A percentile compares a stretch with the other conserved stretches of the same genome.
Evolutionary conservation across 2,329 filamentous ascomycete genomes (phyloP).

Genomic region (Bipolaris gigantea): DNA sequence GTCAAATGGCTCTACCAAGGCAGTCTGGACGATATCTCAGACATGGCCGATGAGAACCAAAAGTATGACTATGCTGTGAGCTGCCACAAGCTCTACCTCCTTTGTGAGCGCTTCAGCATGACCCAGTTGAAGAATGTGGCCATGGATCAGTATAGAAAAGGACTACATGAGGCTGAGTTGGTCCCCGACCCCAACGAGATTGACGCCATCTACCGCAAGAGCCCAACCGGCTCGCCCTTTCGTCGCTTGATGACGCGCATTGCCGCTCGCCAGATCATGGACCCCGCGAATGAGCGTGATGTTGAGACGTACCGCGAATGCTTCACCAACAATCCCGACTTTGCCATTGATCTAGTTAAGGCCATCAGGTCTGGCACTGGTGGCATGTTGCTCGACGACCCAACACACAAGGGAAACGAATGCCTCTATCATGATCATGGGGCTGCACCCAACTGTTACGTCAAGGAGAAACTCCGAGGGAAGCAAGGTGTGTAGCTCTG

Average conservation of each 20-base stretch:
- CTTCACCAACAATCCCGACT: conserved; percentile 54
- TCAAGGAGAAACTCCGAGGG: conserved; percentile 38
- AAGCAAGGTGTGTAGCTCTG: conserved; percentile 44
- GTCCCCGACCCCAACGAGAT: conserved; percentile 60
- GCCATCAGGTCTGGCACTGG: conserved; percentile 55
- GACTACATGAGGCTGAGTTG: conserved; percentile 53
- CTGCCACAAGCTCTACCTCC: conserved; percentile 57
- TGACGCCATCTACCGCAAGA: conserved; percentile 55
- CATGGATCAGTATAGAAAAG: conserved; percentile 58
- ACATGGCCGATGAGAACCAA: conserved; percentile 48
- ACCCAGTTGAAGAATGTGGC: conserved; percentile 56
- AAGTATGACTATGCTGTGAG: conserved; percentile 59
- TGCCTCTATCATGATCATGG: conserved; percentile 57
- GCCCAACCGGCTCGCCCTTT: conserved; percentile 52
- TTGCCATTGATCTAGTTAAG: conserved; percentile 57
- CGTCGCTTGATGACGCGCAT: conserved; percentile 56
- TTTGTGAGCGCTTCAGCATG: conserved; percentile 57
- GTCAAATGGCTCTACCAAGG: conserved; percentile 62
- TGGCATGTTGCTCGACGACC: conserved; percentile 56
- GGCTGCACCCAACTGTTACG: conserved; percentile 46
- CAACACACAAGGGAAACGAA: conserved; percentile 48
- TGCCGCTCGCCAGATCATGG: conserved; percentile 61
- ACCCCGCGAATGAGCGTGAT: conserved; percentile 54
- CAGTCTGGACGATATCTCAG: conserved; percentile 53
- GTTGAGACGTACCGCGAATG: conserved; percentile 54